Evolutionary conservation across 2,329 filamentous ascomycete genomes (phyloP), one percentile per base, ranked within the genome.

Genomic region (Colletotrichum sp.): DNA sequence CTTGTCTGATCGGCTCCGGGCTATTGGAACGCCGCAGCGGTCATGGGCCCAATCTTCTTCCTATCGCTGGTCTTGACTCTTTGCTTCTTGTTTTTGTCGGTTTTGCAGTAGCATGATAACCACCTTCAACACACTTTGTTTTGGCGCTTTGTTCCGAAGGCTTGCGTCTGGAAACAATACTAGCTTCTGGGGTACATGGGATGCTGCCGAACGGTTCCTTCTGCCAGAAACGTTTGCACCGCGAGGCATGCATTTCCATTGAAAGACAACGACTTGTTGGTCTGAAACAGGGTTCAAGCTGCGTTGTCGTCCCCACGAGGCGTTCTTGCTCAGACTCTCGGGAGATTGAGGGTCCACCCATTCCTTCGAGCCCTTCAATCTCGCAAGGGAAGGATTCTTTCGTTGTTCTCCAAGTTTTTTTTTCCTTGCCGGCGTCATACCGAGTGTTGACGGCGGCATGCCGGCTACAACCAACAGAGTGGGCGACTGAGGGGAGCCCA

Each of bases 261-360:
- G 59, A 52, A 28, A n/a, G 6, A 60, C 16, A 34, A 52, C 30
- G 59, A 32, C 60, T 71, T 44, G 28, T 28, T 30, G 34, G 26
- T 26, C 62, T 62, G 68, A 71, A 67, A 75, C 59, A 57, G 39
- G 26, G 34, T 65, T 65, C 39, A 16, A 48, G 24, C 48, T 15
- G 68, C 28, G 55, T 13, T 55, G 22, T 30, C 22, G 18, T 44
- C 59, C 30, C 32, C 26, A 22, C 13, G 52, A 60, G 67, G 68
- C 72, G 68, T 52, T 28, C 5, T 71, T 28, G 66, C 67, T 36
- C 34, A 62, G 52, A 55, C 68, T 22, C 52, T 24, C 24, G 18
- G 28, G 68, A 75, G 48, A 75, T 75, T 67, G 48, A 39, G 68
- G 72, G 22, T 52, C 57, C 57, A 68, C 44, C 22, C 57, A 63